Conservation (phyloP, 1,284 basidiomycete species). For the Leucoagaricus sp. region DNA sequence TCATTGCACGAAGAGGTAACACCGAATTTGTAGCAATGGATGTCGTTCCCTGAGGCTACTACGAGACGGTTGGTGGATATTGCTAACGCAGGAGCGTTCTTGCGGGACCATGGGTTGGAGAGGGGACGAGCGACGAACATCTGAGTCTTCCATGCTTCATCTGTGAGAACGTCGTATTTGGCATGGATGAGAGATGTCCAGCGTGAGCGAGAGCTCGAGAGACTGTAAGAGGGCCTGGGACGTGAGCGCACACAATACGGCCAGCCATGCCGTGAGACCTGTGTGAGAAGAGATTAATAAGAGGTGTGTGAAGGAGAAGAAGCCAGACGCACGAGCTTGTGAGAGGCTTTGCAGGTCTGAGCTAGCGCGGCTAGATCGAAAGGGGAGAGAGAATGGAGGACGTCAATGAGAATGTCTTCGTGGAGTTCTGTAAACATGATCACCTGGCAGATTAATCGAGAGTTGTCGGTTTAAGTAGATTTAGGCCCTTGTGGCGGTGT, state of each 20-base stretch:
- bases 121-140: conserved; percentile 69
- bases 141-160: conserved; percentile 53
- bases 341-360: conserved; percentile 44
- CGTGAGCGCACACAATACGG: conserved; percentile 47
- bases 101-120: conserved; percentile 60
- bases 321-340: conserved; percentile 48
- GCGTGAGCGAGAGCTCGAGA: conserved; percentile 41
- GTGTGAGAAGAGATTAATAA: conserved; percentile 9
- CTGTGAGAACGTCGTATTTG: conserved; percentile 54
- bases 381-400: conserved; percentile 49
- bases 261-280: conserved; percentile 71
- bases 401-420: conserved; percentile 56
- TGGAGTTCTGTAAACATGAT: conserved; percentile 40
- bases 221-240: conserved; percentile 54
- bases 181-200: conserved; percentile 52
- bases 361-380: conserved; percentile 49
- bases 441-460: not conserved
- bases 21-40: conserved; percentile 61
- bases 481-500: not conserved
- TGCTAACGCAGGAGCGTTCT: conserved; percentile 60
- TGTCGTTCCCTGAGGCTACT: conserved; percentile 59
- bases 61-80: conserved; percentile 58
- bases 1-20: conserved; percentile 21
- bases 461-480: not conserved
- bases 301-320: not conserved